Percentiles rank a stretch among this genome's conserved stretches.
These are phyloP conservation scores for Pseudozyma thailandica DNA, from an alignment of 1,284 basidiomycete species.

Conservation along the genomic window DNA sequence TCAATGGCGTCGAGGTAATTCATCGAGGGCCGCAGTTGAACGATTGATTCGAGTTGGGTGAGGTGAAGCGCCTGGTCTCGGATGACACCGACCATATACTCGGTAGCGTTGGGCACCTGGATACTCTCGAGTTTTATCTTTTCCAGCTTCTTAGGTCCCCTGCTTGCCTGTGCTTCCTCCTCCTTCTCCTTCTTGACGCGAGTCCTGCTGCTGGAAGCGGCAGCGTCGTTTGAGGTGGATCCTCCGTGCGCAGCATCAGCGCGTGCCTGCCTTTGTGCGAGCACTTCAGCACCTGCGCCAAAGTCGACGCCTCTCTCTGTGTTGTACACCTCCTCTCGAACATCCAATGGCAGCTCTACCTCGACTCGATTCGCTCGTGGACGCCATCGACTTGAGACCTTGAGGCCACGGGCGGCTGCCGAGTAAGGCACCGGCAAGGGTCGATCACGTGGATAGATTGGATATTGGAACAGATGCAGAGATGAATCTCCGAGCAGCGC, in stretches of 20 bases:
- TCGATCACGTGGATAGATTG: slow-evolving; percentile 57
- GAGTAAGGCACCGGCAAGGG: slow-evolving; percentile 62
- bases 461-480: slow-evolving; percentile 65
- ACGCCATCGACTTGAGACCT: slow-evolving; percentile 59
- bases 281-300: slow-evolving; percentile 42
- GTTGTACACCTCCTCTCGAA: slow-evolving; percentile 62
- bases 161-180: slow-evolving; percentile 21
- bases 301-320: slow-evolving; percentile 56
- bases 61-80: slow-evolving; percentile 63
- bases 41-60: slow-evolving; percentile 56
- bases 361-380: slow-evolving; percentile 62
- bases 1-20: slow-evolving; percentile 65
- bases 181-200: slow-evolving; percentile 46
- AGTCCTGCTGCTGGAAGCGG: slow-evolving; percentile 17
- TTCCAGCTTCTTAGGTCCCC: slow-evolving; percentile 54
- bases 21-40: slow-evolving; percentile 65
- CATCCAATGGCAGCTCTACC: slow-evolving; percentile 64
- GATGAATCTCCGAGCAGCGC: slow-evolving; percentile 52
- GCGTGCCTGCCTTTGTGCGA: slow-evolving; percentile 48
- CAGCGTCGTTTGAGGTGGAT: slow-evolving; percentile 8
- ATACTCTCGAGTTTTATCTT: slow-evolving; percentile 61
- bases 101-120: slow-evolving; percentile 59
- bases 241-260: slow-evolving; percentile 44
- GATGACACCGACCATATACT: slow-evolving; percentile 66
- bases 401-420: slow-evolving; percentile 57